Evolutionary conservation across 2,329 filamentous ascomycete species (phyloP), one percentile per base, ranked within the genome.

Genomic region (Tolypocladium pustulatum): DNA sequence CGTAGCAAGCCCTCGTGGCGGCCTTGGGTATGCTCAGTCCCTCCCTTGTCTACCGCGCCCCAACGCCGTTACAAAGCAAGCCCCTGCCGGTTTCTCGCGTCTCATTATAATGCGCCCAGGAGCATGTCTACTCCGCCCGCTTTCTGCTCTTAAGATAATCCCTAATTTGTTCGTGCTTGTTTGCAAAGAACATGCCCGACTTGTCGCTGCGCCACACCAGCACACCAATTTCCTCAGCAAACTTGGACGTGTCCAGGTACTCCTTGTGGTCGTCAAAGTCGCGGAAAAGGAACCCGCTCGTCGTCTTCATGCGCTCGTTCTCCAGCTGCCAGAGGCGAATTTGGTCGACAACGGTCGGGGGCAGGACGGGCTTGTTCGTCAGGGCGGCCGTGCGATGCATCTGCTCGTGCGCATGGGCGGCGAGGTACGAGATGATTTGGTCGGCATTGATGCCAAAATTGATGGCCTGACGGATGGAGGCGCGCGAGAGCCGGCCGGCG

Each of bases 281-380:
- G 68, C 88, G 88, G 78, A 99, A 96, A 34, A 97, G 72, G 71
- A 91, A 97, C 0, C 94, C 94, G 0, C 81, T 77, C 6, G 86
- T 91, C 1, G 89, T 85, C 71, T 89, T 89, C 83, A 99, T 95
- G 56, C 94, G 84, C 76, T 99, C 94, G 63, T 93, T 91, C 73
- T 99, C 94, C 57, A 97, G 86, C 76, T 99, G 93, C 94, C 94
- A 99, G 25, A 99, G 83, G 2, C 92, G 83, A 67, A 99, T 97
- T 77, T 99, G 94, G 73, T 99, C 94, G 62, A 97, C 90, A 20
- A 99, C 94, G 0, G 95, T 97, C 0, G 94, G 92, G 1, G 95
- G 94, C 2, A 99, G 81, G 20, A 96, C 84, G 1, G 92, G 89
- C 61, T 79, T 80, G 67, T 82, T 82, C 61, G 81, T 67, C 54